A percentile compares a stretch with the other conserved stretches of the same genome.
Conservation (phyloP, 108 stramenopile genomes). For the Skeletonema tropicum region DNA sequence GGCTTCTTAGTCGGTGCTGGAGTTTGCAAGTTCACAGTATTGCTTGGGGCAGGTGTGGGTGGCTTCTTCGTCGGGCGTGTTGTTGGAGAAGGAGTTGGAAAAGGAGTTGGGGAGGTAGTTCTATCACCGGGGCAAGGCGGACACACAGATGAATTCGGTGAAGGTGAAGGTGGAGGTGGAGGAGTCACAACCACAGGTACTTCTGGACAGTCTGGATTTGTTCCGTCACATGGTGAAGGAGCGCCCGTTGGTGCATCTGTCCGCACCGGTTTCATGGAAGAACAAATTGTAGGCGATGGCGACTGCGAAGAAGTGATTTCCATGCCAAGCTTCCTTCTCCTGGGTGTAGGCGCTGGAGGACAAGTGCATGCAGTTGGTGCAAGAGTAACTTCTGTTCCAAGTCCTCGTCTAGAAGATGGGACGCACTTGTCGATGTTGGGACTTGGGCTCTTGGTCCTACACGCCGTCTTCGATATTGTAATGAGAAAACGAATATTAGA, state of each 20-base stretch:
- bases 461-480: neutral
- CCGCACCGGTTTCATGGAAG: neutral
- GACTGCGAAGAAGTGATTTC: neutral
- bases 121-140: neutral
- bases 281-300: neutral
- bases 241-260: neutral
- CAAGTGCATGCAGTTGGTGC: neutral
- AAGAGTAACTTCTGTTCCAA: neutral
- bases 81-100: too few species aligned
- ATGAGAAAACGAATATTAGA: neutral
- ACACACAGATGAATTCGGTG: neutral
- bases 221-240: neutral
- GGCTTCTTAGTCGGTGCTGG: too few species aligned
- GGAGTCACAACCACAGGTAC: neutral
- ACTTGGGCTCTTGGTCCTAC: neutral
- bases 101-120: neutral
- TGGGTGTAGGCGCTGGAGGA: neutral
- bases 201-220: neutral
- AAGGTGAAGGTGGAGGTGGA: neutral
- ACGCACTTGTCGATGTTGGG: neutral
- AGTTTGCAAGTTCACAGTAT: neutral
- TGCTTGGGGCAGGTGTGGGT: neutral
- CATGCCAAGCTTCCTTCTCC: neutral
- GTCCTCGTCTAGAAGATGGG: neutral
- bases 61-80: neutral